Evolutionary conservation across 2,329 filamentous ascomycete genomes (phyloP).

Genomic region (Fusarium pininemorale): DNA sequence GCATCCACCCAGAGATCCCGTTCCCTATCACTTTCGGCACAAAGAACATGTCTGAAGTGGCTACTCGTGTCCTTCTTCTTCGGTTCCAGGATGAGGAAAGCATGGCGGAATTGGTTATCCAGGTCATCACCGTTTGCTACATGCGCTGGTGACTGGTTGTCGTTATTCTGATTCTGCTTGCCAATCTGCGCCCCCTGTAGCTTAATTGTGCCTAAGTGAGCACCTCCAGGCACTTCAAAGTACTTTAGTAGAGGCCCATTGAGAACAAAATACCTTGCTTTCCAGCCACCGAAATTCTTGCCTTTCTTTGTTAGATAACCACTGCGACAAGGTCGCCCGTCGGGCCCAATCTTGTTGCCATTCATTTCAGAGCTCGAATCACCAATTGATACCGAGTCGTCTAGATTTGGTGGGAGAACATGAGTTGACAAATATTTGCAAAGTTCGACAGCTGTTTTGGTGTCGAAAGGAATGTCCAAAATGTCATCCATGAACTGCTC

Average conservation of each 20-base stretch:
- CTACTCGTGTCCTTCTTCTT: constrained; percentile 94
- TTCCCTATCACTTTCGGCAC: constrained; percentile 92
- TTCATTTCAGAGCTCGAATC: constrained; percentile 39
- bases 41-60: constrained; percentile 91
- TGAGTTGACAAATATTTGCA: constrained; percentile 86
- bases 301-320: constrained; percentile 96
- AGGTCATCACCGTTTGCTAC: constrained; percentile 71
- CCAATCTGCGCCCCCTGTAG: constrained; percentile 91
- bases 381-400: constrained; percentile 57
- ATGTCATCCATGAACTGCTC: constrained; percentile 88
- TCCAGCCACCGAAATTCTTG: constrained; percentile 99
- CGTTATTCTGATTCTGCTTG: constrained; percentile 72
- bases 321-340: constrained; percentile 76
- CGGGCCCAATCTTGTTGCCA: constrained; percentile 60
- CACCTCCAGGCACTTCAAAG: constrained; percentile 89
- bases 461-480: constrained; percentile 83
- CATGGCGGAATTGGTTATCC: constrained; percentile 96
- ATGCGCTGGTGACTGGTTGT: constrained; percentile 68
- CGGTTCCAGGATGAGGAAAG: constrained; percentile 92
- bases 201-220: constrained; percentile 93
- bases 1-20: constrained; percentile 94
- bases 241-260: constrained; percentile 79
- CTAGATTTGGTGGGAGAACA: constrained; percentile 68
- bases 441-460: constrained; percentile 77
- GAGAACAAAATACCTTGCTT: constrained; percentile 75